Percentiles rank a stretch among this genome's conserved stretches.
Evolutionary conservation across 768 basidiomycete genomes (phyloP).

Genomic region (Coprinopsis sp.): DNA sequence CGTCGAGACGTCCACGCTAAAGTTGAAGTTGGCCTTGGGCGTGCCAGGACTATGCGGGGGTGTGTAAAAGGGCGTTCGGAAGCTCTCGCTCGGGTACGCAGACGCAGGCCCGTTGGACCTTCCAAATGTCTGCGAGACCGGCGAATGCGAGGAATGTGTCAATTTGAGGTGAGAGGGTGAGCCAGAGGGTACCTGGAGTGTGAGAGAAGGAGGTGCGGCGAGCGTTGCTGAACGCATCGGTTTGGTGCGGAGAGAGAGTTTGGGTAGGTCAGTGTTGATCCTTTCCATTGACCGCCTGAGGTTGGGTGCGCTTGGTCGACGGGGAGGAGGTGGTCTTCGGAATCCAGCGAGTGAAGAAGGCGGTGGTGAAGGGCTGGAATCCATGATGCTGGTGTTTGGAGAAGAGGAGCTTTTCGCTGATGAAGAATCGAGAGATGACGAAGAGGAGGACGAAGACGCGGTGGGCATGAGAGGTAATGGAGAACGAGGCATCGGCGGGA

Average conservation of each 20-base stretch:
- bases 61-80: slow-evolving; percentile 47
- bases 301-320: slow-evolving; percentile 56
- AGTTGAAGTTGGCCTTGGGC: slow-evolving; percentile 30
- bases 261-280: slow-evolving; percentile 43
- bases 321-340: slow-evolving; percentile 44
- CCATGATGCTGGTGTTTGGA: slow-evolving; percentile 25
- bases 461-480: slow-evolving; percentile 58
- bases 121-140: slow-evolving; percentile 44
- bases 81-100: slow-evolving; percentile 31
- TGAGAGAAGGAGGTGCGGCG: slow-evolving; percentile 42
- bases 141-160: slow-evolving; percentile 52
- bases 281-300: slow-evolving; percentile 53
- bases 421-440: slow-evolving; percentile 16
- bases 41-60: slow-evolving; percentile 51
- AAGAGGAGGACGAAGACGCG: slow-evolving; percentile 32
- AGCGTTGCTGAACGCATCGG: slow-evolving; percentile 59
- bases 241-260: slow-evolving; percentile 56
- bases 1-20: background rate
- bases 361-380: slow-evolving; percentile 58
- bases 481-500: slow-evolving; percentile 36
- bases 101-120: slow-evolving; percentile 37
- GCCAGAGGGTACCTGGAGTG: slow-evolving; percentile 33
- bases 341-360: slow-evolving; percentile 56
- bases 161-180: slow-evolving; percentile 63
- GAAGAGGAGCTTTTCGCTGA: slow-evolving; percentile 12